Evolutionary conservation across 257 asterid species (phyloP), one percentile per base, ranked within the genome.

Genomic region (Capsicum rhomboideum): DNA sequence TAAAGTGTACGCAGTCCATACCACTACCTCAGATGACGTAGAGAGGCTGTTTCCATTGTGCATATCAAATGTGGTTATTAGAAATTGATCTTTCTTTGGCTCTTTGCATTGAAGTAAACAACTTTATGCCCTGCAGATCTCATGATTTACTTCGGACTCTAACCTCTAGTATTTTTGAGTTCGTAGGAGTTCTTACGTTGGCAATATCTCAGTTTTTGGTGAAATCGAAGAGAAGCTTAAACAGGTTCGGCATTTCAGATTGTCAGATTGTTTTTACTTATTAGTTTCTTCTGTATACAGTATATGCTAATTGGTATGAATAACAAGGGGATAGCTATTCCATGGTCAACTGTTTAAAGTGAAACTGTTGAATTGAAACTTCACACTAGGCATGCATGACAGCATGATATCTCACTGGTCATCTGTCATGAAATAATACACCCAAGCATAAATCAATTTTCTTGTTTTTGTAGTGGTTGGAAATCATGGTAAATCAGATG

Each of bases 181-280:
- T 88, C 80, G 75, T 96, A 95, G 99, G 90, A 92, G 80, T 78
- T 95, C 99, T 17, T 93, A 85, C 86, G 88, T 95, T 78, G 99
- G 99, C 82, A 95, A 95, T 88, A 40, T 85, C 82, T 88, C 95
- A 80, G 50, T 95, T 86, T 93, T 95, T 88, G 53, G 82, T 85
- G 98, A 95, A 90, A 94, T 95, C 69, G 95, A 86, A 87, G 90
- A 86, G 90, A 94, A 93, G 91, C 98, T 95, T 79, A 88, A 84
- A 74, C 93, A 94, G 99, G 99, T 95, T 90, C 85, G 56, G 87
- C 46, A 31, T 78, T 87, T 79, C 84, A 46, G 83, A 50, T 28
- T 74, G 54, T 77, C 23, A 28, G 40, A 6, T 40, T 74, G 80
- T 46, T 52, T 49, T 40, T 77, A 16, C 28, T 77, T 50, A 28